Evolutionary conservation across 345 rosid genomes (phyloP), one percentile per base, ranked within the genome.

Genomic region (Cardiospermum halicacabum): DNA sequence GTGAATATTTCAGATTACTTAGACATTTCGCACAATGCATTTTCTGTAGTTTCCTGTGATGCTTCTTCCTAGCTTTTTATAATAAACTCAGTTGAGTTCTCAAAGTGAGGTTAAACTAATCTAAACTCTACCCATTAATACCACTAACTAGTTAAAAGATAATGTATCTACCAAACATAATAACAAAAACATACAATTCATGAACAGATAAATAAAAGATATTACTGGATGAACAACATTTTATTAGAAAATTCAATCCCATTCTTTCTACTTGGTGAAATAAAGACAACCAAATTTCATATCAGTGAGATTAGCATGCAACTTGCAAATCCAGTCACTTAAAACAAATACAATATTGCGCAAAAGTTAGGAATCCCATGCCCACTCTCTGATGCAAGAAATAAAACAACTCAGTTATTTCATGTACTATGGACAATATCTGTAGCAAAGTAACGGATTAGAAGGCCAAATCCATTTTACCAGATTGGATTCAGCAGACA

Each of bases 401-500:
- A 45, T 1, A 63, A 47, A 60, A 32, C 54, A 61, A 22, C 32
- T 19, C 11, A 53, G 10, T 50, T 36, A 32, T 58, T 68, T 28
- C 57, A 53, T 62, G 42, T 30, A 34, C 49, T 27, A 31, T 43
- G 51, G 59, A 15, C 36, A 58, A 26, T 22, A 49, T 47, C 18
- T 37, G 12, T 6, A 58, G 13, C 10, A 28, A 24, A 24, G 30
- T 19, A 7, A 60, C 18, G 65, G 53, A 22, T 18, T 51, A 12
- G 56, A 25, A n/a, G n/a, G n/a, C 5, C 45, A 21, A 57, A 67
- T 22, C 24, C 8, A 24, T 16, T 55, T 18, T 39, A 21, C 26
- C 4, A 59, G 58, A 31, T 11, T 21, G 24, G 40, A 56, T 45
- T 45, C 18, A 45, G 50, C 18, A 56, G 18, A 56, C 50, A 43